Base-by-base conservation (phyloP, 768 basidiomycete species). In the Russula dissimulans region DNA sequence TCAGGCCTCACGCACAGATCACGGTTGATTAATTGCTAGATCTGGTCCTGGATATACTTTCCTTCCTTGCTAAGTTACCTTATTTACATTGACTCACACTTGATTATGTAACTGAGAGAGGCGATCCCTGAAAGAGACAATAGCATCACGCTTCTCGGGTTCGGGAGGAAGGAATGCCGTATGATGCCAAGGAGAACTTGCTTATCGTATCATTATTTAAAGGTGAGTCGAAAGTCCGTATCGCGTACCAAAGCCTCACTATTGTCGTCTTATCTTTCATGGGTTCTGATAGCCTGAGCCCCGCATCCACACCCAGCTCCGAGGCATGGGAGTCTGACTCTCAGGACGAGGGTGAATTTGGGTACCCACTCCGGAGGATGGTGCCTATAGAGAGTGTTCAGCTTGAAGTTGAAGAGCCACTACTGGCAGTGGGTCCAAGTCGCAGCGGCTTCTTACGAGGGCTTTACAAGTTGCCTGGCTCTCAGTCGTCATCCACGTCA, bases 291-390 rank as follows among this genome's bases (percentile, higher is more conserved):
- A 62, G 52, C 22, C 22, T 26, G 22, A 26, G 22, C 42, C 52
- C 42, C 12, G 8, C 38, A 4, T 54, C 53, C 26, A 11, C 32
- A 10, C 18, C 38, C 6, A 39, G 41, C 31, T 12, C 22, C n/a
- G 38, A 29, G 36, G 6, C 36, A 9, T 29, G 49, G 39, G 59
- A 51, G 3, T 46, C 59, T 32, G 47, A 36, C n/a, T 10, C 18
- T 1, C 43, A 62, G 5, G 61, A 59, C 3, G 57, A 59, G 2
- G 6, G 43, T 32, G 57, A 7, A 31, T 63, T 63, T 14, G 64
- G 64, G 1, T 58, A 65, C 29, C 64, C 64, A 11, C 46, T 65
- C 14, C 61, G 41, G 54, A 58, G 64, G 44, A 65, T 65, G 64
- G 61, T 65, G 8, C 48, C 45, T 1, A 0, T 65, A 11, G 64